Evolutionary conservation across 805 yeast species (phyloP).

Genomic region (Sugiyamaella valdiviana): DNA sequence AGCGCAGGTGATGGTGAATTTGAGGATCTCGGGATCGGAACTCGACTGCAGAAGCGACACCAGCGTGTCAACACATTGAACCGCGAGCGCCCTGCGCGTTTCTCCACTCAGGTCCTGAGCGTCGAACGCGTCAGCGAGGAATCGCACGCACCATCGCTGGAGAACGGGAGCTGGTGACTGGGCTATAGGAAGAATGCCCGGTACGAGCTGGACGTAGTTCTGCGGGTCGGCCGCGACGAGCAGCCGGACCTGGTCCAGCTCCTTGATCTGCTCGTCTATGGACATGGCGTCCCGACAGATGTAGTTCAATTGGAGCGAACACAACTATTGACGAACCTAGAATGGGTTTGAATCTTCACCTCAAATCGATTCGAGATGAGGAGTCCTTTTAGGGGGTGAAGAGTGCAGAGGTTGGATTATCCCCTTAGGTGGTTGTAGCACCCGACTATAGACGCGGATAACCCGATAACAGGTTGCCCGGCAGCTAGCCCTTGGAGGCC

Average conservation of each 20-base stretch:
- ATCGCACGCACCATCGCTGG: conserved; percentile 34
- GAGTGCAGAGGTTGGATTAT: no score
- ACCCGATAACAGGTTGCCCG: no score
- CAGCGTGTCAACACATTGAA: conserved; percentile 27
- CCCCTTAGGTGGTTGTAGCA: no score
- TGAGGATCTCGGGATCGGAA: conserved; percentile 25
- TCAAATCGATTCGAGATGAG: no score
- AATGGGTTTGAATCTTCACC: no score
- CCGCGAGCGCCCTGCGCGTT: conserved; percentile 24
- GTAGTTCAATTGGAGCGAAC: background rate
- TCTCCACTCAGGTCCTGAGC: conserved; percentile 21
- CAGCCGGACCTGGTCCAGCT: conserved; percentile 33
- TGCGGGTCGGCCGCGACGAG: conserved; percentile 32
- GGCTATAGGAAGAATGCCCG: conserved; percentile 34
- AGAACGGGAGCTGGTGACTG: conserved; percentile 29
- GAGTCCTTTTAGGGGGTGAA: no score
- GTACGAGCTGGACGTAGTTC: conserved; percentile 33
- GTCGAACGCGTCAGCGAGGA: conserved; percentile 34
- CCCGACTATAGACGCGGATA: no score
- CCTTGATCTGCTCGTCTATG: conserved; percentile 27
- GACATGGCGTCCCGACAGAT: conserved; percentile 8
- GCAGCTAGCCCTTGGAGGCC: no score
- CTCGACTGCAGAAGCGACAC: conserved; percentile 24
- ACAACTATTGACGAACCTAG: no score
- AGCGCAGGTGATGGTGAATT: conserved; percentile 37